Evolutionary conservation across 495 filamentous ascomycete species (phyloP).

Genomic region (Aspergillus biplanus): DNA sequence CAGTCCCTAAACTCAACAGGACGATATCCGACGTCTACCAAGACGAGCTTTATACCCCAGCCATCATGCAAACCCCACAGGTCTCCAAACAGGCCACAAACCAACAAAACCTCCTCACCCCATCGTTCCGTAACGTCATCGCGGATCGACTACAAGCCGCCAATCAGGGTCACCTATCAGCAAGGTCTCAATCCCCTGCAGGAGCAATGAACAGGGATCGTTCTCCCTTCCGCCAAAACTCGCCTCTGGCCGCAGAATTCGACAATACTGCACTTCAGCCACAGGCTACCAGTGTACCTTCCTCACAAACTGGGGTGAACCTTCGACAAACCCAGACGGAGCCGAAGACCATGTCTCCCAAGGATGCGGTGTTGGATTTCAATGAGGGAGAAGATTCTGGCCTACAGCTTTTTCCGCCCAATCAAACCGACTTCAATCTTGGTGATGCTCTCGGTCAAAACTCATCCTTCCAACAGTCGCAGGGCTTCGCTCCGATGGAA

Average conservation of each 20-base stretch:
- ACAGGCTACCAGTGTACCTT: constrained; percentile 41
- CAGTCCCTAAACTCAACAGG: constrained; percentile 77
- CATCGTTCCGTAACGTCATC: constrained; percentile 67
- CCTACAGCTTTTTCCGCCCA: constrained; percentile 70
- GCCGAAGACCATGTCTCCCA: constrained; percentile 92
- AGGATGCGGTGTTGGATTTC: constrained; percentile 89
- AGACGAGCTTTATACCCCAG: constrained; percentile 83
- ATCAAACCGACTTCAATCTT: constrained; percentile 44
- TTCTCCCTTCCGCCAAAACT: constrained; percentile 82
- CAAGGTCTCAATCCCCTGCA: constrained; percentile 59
- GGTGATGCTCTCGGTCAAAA: constrained; percentile 45
- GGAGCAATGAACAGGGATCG: constrained; percentile 62
- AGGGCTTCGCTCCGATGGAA: constrained; percentile 43
- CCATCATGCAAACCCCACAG: constrained; percentile 56
- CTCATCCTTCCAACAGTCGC: constrained; percentile 52
- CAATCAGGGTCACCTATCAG: constrained; percentile 71
- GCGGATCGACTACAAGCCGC: constrained; percentile 76
- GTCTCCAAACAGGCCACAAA: constrained; percentile 40
- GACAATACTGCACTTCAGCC: constrained; percentile 33
- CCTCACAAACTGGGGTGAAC: constrained; percentile 42
- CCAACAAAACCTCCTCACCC: constrained; percentile 50
- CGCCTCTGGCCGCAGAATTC: constrained; percentile 60
- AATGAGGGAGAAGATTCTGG: constrained; percentile 68
- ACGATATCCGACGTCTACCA: constrained; percentile 84
- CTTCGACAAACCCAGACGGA: constrained; percentile 36